phyloP scores from a whole-genome alignment of 345 rosid species.

The Syzygium oleosum region DNA sequence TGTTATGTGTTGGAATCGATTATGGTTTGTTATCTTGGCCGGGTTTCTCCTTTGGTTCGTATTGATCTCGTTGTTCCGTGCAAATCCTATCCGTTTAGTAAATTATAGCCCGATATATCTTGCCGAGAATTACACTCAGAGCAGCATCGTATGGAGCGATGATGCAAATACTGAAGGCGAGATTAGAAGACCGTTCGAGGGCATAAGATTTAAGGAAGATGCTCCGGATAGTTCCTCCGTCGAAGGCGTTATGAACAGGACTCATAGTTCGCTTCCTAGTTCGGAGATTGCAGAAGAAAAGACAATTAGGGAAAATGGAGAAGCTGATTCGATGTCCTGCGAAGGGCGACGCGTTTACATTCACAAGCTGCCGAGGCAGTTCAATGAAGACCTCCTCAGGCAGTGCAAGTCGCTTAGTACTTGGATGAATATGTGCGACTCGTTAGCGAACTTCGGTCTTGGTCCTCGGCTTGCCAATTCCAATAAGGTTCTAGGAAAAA shows the following conservation, averaged over 20 bases:
- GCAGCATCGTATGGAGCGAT: background rate
- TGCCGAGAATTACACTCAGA: background rate
- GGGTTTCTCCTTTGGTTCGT: background rate
- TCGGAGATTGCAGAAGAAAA: background rate
- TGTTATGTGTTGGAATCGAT: background rate
- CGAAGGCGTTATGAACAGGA: background rate
- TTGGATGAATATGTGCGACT: constrained; percentile 61
- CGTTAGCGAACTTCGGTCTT: constrained; percentile 43
- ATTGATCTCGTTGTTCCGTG: background rate
- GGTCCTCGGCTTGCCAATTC: constrained; percentile 37
- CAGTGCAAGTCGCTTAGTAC: constrained; percentile 44
- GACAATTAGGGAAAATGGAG: background rate
- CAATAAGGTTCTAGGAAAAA: constrained; percentile 20
- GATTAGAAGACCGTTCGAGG: background rate
- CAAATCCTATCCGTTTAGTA: background rate
- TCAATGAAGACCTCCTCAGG: constrained; percentile 59
- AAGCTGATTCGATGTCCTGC: constrained; percentile 9
- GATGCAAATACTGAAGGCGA: background rate
- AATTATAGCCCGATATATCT: background rate
- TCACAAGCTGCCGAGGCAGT: constrained; percentile 45
- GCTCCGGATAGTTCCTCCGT: too few relatives aligned
- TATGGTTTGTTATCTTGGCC: background rate
- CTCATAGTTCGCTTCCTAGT: background rate
- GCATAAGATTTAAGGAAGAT: background rate
- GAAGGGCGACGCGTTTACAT: constrained; percentile 45